A percentile compares a stretch with the other conserved stretches of the same genome.
phyloP scores from a whole-genome alignment of 495 filamentous ascomycete genomes.

The Penicillium cataractarum region DNA sequence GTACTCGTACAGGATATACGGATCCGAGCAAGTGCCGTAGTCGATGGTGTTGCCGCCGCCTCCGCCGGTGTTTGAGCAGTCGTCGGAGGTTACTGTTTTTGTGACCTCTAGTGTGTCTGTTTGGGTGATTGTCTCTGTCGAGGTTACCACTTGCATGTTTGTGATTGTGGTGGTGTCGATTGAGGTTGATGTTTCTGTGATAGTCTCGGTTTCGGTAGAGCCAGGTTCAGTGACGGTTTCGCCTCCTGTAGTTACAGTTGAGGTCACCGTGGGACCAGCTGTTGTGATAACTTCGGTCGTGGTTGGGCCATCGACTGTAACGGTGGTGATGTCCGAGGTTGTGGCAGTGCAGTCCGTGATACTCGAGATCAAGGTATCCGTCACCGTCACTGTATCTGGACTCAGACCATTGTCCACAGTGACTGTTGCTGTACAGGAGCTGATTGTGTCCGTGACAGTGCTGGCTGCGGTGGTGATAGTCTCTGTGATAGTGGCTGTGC shows the following conservation, averaged over 20 bases:
- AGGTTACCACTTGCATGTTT: conserved; percentile 10
- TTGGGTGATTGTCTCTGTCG: conserved; percentile 6
- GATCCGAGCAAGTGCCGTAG: conserved; percentile 52
- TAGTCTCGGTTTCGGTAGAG: conserved; percentile 9
- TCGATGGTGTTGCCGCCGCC: conserved; percentile 35
- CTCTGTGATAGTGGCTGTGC: conserved; percentile 1
- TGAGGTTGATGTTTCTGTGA: not conserved
- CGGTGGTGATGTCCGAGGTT: not conserved
- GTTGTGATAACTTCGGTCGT: not conserved
- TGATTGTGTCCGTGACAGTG: too few relatives aligned
- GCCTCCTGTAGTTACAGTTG: not conserved
- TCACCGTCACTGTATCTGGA: not conserved
- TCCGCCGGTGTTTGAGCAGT: conserved; percentile 4
- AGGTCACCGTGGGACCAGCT: not conserved
- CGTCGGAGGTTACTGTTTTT: conserved; percentile 12
- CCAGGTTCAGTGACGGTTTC: conserved; percentile 8
- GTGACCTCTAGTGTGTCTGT: conserved; percentile 10
- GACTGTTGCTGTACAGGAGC: not conserved
- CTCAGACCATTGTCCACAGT: not conserved
- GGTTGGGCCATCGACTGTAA: not conserved
- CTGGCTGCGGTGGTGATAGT: too few relatives aligned
- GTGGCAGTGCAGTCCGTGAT: not conserved
- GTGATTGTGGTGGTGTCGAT: conserved; percentile 12
- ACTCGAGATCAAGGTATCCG: not conserved
- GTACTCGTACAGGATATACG: conserved; percentile 57